Conservation (phyloP, 257 asterid genomes). For the Salvia rosmarinus region DNA sequence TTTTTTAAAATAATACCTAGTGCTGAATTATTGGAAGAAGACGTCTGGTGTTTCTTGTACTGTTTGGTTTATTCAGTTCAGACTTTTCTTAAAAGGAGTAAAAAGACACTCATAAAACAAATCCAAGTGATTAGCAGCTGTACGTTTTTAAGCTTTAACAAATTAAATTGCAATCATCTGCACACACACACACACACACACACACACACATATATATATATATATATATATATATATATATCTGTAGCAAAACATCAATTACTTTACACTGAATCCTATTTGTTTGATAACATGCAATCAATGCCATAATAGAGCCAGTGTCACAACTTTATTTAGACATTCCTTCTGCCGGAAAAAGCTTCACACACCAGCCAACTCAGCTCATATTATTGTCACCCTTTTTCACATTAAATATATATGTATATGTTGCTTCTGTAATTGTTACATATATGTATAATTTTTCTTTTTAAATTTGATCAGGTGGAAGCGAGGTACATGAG, state of each 20-base stretch:
- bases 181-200: no score
- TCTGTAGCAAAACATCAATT: conserved; percentile 13
- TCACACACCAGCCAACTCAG: conserved; percentile 23
- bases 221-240: background rate
- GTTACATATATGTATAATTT: no score
- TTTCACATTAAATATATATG: background rate
- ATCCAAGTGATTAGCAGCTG: conserved; percentile 10
- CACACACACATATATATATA: no score
- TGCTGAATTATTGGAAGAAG: conserved; percentile 45
- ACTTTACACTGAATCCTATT: conserved; percentile 32
- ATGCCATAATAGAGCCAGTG: conserved; percentile 32
- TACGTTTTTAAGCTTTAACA: conserved; percentile 18
- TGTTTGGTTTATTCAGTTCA: background rate
- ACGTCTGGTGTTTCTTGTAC: conserved; percentile 21
- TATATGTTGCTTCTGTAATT: no score
- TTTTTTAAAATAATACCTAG: conserved; percentile 8
- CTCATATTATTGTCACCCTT: background rate
- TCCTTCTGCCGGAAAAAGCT: conserved; percentile 61
- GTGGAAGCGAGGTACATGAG: conserved; percentile 68
- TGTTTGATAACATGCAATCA: conserved; percentile 42
- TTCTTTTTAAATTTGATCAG: no score
- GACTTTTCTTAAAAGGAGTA: conserved; percentile 34
- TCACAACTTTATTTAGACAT: conserved; percentile 48
- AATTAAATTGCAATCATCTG: conserved; percentile 14
- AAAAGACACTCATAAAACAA: conserved; percentile 21